Conservation (phyloP, 1,284 basidiomycete genomes). For the Athelia psychrophila region DNA sequence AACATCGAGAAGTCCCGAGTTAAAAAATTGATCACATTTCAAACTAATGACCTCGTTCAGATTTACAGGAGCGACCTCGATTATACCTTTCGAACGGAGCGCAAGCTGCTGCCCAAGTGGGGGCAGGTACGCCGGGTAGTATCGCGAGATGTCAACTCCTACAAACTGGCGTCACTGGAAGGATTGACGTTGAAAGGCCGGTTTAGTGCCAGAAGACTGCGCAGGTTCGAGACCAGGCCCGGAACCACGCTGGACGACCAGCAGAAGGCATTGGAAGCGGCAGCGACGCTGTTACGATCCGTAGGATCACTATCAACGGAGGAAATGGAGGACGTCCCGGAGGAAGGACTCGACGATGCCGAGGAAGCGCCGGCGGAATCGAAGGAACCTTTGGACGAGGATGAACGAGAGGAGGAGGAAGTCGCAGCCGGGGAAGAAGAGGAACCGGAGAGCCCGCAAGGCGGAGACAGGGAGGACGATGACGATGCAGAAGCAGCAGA, state of each 20-base stretch:
- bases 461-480: no score
- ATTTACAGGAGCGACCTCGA: conserved; percentile 15
- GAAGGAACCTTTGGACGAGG: no score
- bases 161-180: conserved; percentile 15
- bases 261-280: conserved; percentile 6
- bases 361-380: conserved; percentile 7
- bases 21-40: conserved; percentile 9
- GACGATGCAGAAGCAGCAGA: no score
- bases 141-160: conserved; percentile 16
- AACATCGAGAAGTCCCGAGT: conserved; percentile 10
- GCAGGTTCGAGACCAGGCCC: conserved; percentile 11
- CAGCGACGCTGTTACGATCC: conserved; percentile 12
- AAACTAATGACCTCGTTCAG: conserved; percentile 9
- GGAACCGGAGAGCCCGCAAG: no score
- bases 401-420: no score
- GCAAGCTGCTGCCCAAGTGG: conserved; percentile 23
- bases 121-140: conserved; percentile 13
- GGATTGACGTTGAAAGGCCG: conserved; percentile 8
- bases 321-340: conserved; percentile 11
- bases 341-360: background rate
- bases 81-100: conserved; percentile 14
- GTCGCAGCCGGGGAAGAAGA: no score
- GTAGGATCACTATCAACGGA: background rate
- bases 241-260: conserved; percentile 8
- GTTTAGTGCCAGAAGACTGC: conserved; percentile 17